These are phyloP conservation scores for Microglena sp. DNA, from an alignment of 139 green algal species.

Conservation along the genomic window DNA sequence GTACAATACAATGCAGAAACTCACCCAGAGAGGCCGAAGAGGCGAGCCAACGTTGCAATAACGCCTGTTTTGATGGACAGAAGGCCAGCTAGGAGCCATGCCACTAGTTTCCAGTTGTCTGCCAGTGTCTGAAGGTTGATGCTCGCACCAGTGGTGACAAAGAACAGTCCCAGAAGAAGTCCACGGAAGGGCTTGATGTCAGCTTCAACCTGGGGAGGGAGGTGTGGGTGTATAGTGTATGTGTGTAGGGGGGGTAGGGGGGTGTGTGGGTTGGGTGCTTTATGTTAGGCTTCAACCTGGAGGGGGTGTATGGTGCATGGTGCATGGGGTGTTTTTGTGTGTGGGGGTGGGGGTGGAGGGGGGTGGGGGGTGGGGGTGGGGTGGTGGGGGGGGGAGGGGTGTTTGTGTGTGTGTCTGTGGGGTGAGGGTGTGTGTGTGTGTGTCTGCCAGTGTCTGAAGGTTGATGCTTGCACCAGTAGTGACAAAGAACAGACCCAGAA, in stretches of 20 bases:
- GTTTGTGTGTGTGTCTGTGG: neutral
- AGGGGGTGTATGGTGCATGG: no score
- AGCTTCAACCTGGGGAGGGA: constrained; percentile 79
- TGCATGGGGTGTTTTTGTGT: no score
- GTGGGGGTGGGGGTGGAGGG: no score
- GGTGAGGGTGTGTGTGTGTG: constrained; percentile 50
- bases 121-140: constrained; percentile 9
- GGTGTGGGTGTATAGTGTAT: no score
- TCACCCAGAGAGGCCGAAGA: constrained; percentile 64
- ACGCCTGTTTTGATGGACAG: constrained; percentile 78
- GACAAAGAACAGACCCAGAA: constrained; percentile 89
- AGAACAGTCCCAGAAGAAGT: constrained; percentile 93
- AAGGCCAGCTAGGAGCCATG: constrained; percentile 43
- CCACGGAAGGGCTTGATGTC: constrained; percentile 85
- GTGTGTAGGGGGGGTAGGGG: no score
- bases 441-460: neutral
- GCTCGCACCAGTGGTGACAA: constrained; percentile 35
- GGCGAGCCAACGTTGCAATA: constrained; percentile 56
- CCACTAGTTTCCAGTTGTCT: constrained; percentile 11
- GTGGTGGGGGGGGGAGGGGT: no score
- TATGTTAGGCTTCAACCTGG: no score
- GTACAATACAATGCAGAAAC: no score
- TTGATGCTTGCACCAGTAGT: constrained; percentile 35
- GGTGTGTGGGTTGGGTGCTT: no score
- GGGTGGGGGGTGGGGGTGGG: no score